phyloP scores from a whole-genome alignment of 2,329 filamentous ascomycete species.

The Aspergillus sp. region DNA sequence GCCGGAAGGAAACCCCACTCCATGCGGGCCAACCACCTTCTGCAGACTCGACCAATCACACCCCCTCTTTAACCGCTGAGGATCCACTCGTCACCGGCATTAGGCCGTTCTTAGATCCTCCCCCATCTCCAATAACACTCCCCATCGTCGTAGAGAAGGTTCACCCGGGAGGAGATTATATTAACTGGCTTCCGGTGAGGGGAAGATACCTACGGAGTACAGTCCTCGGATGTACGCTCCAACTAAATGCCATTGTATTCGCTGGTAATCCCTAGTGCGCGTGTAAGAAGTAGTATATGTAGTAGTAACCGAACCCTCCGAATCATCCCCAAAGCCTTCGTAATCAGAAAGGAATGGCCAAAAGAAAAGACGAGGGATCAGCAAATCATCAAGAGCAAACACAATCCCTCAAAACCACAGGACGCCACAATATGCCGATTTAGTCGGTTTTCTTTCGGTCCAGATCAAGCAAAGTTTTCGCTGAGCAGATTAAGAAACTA shows the following conservation, averaged over 20 bases:
- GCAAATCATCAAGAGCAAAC: slow-evolving; percentile 8
- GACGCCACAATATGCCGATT: slow-evolving; percentile 26
- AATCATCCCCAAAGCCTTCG: slow-evolving; percentile 2
- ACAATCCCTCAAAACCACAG: slow-evolving; percentile 16
- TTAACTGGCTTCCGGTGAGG: background rate
- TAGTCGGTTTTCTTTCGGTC: slow-evolving; percentile 16
- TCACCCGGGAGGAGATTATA: background rate
- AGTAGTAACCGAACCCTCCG: background rate
- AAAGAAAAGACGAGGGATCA: background rate
- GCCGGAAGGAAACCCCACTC: background rate
- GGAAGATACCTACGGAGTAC: background rate
- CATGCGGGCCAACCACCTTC: background rate
- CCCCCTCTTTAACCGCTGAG: background rate
- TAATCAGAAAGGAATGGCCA: too few species aligned
- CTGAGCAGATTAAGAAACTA: slow-evolving; percentile 7
- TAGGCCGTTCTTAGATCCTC: background rate
- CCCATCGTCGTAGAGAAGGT: background rate
- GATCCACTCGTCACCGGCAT: background rate
- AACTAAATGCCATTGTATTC: too few species aligned
- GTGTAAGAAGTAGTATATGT: background rate
- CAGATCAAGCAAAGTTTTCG: slow-evolving; percentile 10
- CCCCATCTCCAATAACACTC: background rate
- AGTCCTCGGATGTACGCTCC: too few species aligned
- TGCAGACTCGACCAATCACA: background rate
- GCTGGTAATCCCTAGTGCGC: too few species aligned